Base-by-base conservation (phyloP, 2,329 filamentous ascomycete species). In the Neophaeococcomyces mojaviensis region DNA sequence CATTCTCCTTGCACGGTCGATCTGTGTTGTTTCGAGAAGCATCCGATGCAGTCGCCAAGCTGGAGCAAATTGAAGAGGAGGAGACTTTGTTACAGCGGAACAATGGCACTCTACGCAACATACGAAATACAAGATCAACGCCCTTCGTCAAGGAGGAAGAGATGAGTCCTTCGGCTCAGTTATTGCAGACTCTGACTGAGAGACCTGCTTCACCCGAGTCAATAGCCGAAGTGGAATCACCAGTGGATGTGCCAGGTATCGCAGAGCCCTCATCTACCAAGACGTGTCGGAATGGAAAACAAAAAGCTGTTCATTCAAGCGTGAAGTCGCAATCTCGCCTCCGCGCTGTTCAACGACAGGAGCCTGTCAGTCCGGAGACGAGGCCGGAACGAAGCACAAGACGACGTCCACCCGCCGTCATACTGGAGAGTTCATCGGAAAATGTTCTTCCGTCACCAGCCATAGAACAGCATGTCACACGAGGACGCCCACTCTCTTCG, bases 1-100 rank as follows among this genome's bases (percentile, higher is more conserved):
- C 78, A 33, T 89, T 94, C 57, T 79, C 83, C 42, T 69, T 85
- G 30, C 77, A 78, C 39, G 77, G 79, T 36, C 70, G 72, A 48
- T 69, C 77, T 6, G 74, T 79, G n/a, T 68, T 74, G 30, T 83
- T 84, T 51, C 70, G 75, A 47, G 81, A 84, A 61, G 72, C 77
- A 3, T 78, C 83, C 44, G 70, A 79, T 56, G 67, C 76, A 16
- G 62, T 67, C 20, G 64, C 72, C 46, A 72, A 74, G 48, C 59
- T 79, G 26, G 67, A 71, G 54, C 70, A 58, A 45, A 49, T 53
- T 8, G 43, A 52, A 47, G 49, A 52, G 37, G 53, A 58, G 34
- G 49, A 52, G 16, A 45, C 40, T 39, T 48, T 31, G 28, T 47
- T 58, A 18, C 42, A 50, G 36, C 44, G 35, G 39, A 47, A 45